phyloP scores from a whole-genome alignment of 345 rosid species.

The Dimocarpus longan region DNA sequence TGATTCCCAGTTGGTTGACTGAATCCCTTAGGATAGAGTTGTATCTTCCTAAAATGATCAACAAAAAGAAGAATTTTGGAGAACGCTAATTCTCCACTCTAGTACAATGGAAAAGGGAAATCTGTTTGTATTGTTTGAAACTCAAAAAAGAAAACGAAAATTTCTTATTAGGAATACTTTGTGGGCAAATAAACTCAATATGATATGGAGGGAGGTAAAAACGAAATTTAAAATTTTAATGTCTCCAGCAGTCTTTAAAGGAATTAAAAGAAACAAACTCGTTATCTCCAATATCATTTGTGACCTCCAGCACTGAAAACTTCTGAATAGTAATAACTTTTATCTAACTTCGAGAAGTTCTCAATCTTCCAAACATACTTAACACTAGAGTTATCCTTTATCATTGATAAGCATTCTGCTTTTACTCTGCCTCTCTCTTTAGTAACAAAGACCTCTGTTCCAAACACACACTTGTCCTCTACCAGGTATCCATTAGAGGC shows the following conservation, averaged over 20 bases:
- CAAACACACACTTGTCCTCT: too few species aligned
- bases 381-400: constrained; percentile 11
- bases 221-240: too few species aligned
- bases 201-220: too few species aligned
- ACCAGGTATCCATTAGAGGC: too few species aligned
- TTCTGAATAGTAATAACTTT: constrained; percentile 20
- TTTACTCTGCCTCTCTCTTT: too few species aligned
- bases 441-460: too few species aligned
- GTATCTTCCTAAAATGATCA: constrained; percentile 37
- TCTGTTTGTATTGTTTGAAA: too few species aligned
- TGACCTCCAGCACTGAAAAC: constrained; percentile 32
- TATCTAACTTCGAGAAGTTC: constrained; percentile 29
- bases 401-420: constrained; percentile 39
- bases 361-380: constrained; percentile 43
- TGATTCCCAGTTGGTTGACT: constrained; percentile 19
- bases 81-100: neutral
- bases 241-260: neutral
- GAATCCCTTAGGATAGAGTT: constrained; percentile 40
- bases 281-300: constrained; percentile 34
- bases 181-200: too few species aligned
- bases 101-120: too few species aligned
- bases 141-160: too few species aligned
- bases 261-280: neutral
- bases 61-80: neutral
- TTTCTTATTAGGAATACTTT: too few species aligned